Conservation (phyloP, 2,329 filamentous ascomycete genomes). For the Coniochaeta sp. region DNA sequence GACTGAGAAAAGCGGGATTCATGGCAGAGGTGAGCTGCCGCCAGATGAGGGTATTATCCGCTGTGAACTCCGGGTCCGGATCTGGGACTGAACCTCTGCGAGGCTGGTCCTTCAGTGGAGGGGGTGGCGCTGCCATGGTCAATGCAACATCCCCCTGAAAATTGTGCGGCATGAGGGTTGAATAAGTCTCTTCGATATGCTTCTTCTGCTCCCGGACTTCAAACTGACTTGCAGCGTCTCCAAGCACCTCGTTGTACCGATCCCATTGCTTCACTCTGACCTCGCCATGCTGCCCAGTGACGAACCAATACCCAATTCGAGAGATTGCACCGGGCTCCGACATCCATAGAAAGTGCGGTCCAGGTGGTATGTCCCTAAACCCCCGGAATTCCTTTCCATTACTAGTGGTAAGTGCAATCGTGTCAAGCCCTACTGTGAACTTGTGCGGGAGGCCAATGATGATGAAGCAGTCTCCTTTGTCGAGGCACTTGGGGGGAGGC, state of each 20-base stretch:
- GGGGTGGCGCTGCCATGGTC: constrained; percentile 1
- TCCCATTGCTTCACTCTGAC: constrained; percentile 49
- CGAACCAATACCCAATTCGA: constrained; percentile 52
- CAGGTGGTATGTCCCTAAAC: constrained; percentile 45
- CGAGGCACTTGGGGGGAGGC: constrained; percentile 10
- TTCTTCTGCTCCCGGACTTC: constrained; percentile 38
- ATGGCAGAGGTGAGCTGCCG: constrained; percentile 41
- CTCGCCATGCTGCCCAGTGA: constrained; percentile 23
- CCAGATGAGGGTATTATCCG: constrained; percentile 36
- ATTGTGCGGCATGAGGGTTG: constrained; percentile 36
- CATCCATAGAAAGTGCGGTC: constrained; percentile 54
- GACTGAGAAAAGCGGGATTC: constrained; percentile 32
- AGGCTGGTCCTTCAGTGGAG: not conserved
- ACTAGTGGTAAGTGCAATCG: constrained; percentile 34
- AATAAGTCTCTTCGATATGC: constrained; percentile 28
- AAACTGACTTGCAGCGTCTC: constrained; percentile 33
- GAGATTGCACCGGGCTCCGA: constrained; percentile 39
- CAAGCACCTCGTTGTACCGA: constrained; percentile 44
- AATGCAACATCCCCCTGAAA: constrained; percentile 20
- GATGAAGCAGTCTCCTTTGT: constrained; percentile 43
- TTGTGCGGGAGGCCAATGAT: constrained; percentile 41
- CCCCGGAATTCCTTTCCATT: constrained; percentile 35
- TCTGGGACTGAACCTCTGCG: constrained; percentile 3
- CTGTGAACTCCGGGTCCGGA: constrained; percentile 16
- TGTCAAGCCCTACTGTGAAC: constrained; percentile 47